Conservation (phyloP, 1,284 basidiomycete genomes). For the Amylostereum areolatum region DNA sequence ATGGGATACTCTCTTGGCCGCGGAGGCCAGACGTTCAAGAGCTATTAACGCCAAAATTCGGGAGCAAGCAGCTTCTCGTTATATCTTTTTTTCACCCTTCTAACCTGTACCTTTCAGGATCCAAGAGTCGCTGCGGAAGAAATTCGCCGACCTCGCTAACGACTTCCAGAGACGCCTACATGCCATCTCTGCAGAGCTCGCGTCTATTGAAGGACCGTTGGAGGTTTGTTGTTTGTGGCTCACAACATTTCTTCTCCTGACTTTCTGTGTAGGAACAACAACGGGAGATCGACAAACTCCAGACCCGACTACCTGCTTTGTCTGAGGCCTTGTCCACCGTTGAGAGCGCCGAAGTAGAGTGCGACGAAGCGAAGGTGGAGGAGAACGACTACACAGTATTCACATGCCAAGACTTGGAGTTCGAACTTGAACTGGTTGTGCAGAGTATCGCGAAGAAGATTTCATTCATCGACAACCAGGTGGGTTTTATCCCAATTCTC, state of each 20-base stretch:
- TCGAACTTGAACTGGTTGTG: conserved; percentile 82
- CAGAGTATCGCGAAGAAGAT: conserved; percentile 87
- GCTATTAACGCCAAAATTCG: conserved; percentile 90
- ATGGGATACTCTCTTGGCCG: conserved; percentile 71
- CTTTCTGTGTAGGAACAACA: conserved; percentile 42
- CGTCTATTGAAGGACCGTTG: conserved; percentile 72
- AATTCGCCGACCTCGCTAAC: conserved; percentile 82
- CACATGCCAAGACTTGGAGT: conserved; percentile 85
- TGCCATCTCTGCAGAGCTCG: conserved; percentile 69
- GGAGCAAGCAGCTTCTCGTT: conserved; percentile 51
- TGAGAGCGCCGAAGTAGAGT: conserved; percentile 66
- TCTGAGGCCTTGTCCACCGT: conserved; percentile 52
- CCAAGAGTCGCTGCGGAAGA: conserved; percentile 81
- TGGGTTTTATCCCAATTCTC: conserved; percentile 22
- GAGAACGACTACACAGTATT: conserved; percentile 97
- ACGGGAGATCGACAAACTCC: conserved; percentile 45
- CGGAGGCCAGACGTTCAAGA: conserved; percentile 76
- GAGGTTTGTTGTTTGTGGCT: conserved; percentile 44
- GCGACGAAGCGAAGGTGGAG: conserved; percentile 88
- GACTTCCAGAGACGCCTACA: conserved; percentile 75
- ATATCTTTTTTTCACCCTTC: not conserved
- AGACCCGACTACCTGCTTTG: conserved; percentile 59
- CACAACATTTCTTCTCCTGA: conserved; percentile 12
- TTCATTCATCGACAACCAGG: conserved; percentile 95
- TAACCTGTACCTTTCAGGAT: conserved; percentile 50